Base-by-base conservation (phyloP, 129 eudicot genomes). In the Oenanthe sinensis region DNA sequence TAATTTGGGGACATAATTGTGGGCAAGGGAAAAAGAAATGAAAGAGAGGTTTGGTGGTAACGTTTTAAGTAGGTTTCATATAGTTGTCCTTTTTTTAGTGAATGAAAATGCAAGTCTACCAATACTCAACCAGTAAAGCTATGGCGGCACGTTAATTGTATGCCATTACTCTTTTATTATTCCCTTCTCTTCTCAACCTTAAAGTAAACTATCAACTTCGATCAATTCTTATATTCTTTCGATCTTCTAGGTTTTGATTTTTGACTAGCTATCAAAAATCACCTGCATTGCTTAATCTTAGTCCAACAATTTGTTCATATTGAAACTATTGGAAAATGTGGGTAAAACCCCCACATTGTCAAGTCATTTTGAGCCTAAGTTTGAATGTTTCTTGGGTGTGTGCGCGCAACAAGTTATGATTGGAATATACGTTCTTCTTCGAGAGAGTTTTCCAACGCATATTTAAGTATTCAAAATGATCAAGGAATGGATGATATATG, bases 1-100 rank as follows among this genome's bases (percentile, higher is more conserved):
- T n/a, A 58, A 58, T 6, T 58, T 2, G 33, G 67, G 67, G 33
- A 2, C 9, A 58, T 55, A 55, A 22, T 55, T 22, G 65, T 22
- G 13, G 30, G 65, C 5, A 22, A 13, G 22, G 65, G 68, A 60
- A 55, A 55, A 55, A 55, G 65, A 55, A 55, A 22, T 22, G 65
- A 55, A 24, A 60, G 68, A 60, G 33, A 9, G 10, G 68, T 60
- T 60, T 60, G 68, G 68, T n/a, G 68, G 68, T 60, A 60, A 60
- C 68, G 36, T 60, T 24, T 24, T 60, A 60, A 60, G 33, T 60
- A 60, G 68, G 68, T n/a, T 60, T 60, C 33, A 24, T 60, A 60
- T 60, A 60, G 68, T 60, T 60, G 68, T 60, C 68, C 68, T 60
- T 60, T 60, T n/a, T 2, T 60, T 60, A 60, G 68, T 58, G 67